These are phyloP conservation scores for Colletotrichum limetticola DNA, from an alignment of 2,329 filamentous ascomycete genomes.

Conservation along the genomic window DNA sequence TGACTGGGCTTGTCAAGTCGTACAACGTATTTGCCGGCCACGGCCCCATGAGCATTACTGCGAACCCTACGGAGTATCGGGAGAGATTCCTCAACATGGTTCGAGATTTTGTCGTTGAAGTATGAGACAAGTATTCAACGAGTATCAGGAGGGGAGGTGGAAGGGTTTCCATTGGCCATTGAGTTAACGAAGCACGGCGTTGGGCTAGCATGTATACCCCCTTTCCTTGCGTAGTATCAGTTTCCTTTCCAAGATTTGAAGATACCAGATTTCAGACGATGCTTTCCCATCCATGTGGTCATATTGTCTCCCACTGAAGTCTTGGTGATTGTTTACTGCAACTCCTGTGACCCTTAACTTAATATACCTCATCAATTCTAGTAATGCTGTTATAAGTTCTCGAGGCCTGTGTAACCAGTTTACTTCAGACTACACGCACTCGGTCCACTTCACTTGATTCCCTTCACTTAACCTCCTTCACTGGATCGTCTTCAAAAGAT, in stretches of 20 bases:
- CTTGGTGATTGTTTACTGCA: no score
- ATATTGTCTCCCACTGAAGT: no score
- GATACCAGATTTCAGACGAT: not conserved
- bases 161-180: not conserved
- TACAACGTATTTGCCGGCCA: constrained; percentile 72
- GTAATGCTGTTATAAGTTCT: no score
- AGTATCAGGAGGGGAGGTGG: not conserved
- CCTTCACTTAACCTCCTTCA: no score
- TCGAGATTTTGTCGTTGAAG: constrained; percentile 51
- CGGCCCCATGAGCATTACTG: constrained; percentile 81
- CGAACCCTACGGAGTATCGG: constrained; percentile 74
- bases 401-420: no score
- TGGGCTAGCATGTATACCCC: not conserved
- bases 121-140: constrained; percentile 35
- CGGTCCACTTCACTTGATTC: no score
- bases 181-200: not conserved
- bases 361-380: no score
- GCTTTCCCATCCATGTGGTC: not conserved
- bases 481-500: no score
- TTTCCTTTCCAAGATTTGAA: not conserved
- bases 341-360: no score
- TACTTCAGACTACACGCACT: no score
- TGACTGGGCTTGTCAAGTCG: constrained; percentile 72
- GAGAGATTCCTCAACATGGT: constrained; percentile 63
- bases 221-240: not conserved